Evolutionary conservation across 768 basidiomycete genomes (phyloP), one percentile per base, ranked within the genome.

Genomic region (Rhizopogon vesiculosus): DNA sequence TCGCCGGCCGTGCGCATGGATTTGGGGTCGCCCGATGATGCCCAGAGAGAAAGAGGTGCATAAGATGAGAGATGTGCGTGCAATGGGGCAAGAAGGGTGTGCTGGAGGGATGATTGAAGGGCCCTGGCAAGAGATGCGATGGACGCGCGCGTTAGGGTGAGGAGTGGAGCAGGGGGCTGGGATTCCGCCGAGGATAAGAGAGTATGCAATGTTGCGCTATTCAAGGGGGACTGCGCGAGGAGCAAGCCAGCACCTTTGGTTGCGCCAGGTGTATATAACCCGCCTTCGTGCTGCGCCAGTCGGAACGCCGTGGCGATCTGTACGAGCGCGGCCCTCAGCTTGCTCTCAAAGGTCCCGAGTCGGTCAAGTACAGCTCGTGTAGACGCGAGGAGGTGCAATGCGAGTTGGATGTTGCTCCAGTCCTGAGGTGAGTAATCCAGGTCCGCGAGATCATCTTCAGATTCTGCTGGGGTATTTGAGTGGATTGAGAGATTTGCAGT

Each of bases 381-480:
- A 35, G 90, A 84, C n/a, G 89, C 85, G 41, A 98, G 80, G 40
- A 95, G 78, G 65, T 93, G 91, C 13, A 98, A 71, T 2, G 84
- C 85, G 10, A 83, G 71, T 69, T 97, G 95, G 55, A 98, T 93
- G 29, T 84, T 78, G 2, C 84, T 79, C 92, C 93, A 97, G 69
- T 98, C 95, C 55, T 92, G 85, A 3, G 86, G 74, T 2, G 89
- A 86, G 64, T 97, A 98, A 71, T 98, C 91, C 57, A 91, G 71
- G 64, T 88, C 88, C 0, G 84, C 82, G 38, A 94, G 75, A 49
- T 93, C 92, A 53, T 80, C 81, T 33, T 75, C 79, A 3, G 67
- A 68, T 12, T 64, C 51, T 1, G 81, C 72, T 51, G 68, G 45
- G 58, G 69, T 35, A 0, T 28, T 54, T 0, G 69, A 64, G 31